A percentile compares a stretch with the other conserved stretches of the same genome.
These are phyloP conservation scores for Raffaelea deltoideospora DNA, from an alignment of 2,329 filamentous ascomycete species.

Conservation along the genomic window DNA sequence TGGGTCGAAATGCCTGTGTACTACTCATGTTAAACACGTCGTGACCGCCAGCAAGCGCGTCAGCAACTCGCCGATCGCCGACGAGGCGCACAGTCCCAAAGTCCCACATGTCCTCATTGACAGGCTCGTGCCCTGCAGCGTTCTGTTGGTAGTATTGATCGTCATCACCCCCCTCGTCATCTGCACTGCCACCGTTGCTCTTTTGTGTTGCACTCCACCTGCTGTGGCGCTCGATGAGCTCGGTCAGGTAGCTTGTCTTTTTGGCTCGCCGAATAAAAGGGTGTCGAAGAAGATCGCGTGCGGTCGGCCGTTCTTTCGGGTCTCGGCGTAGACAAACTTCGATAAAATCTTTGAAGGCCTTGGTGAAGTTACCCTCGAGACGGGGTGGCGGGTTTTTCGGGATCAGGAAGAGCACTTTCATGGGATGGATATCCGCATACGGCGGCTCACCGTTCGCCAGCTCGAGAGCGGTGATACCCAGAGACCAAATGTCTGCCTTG, in stretches of 20 bases:
- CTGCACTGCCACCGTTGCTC: conserved; percentile 27
- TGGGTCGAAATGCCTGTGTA: conserved; percentile 31
- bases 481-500: conserved; percentile 95
- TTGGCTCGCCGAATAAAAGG: conserved; percentile 84
- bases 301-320: conserved; percentile 74
- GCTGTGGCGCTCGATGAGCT: conserved; percentile 81
- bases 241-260: conserved; percentile 90
- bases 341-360: conserved; percentile 71
- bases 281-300: conserved; percentile 75
- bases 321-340: conserved; percentile 77
- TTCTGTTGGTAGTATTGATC: conserved; percentile 38
- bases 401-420: conserved; percentile 95
- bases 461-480: conserved; percentile 88
- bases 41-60: neutral
- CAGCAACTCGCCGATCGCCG: conserved; percentile 31
- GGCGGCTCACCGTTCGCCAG: conserved; percentile 84
- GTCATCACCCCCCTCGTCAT: conserved; percentile 49
- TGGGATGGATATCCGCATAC: conserved; percentile 91
- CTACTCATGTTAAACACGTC: too few species aligned
- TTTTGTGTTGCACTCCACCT: conserved; percentile 77
- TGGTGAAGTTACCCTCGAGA: conserved; percentile 68
- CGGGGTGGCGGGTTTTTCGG: conserved; percentile 83
- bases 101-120: conserved; percentile 87
- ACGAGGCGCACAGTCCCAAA: conserved; percentile 87
- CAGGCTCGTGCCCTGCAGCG: conserved; percentile 22